Evolutionary conservation across 163 green algal genomes (phyloP), one percentile per base, ranked within the genome.

Genomic region (Dunaliella salina): DNA sequence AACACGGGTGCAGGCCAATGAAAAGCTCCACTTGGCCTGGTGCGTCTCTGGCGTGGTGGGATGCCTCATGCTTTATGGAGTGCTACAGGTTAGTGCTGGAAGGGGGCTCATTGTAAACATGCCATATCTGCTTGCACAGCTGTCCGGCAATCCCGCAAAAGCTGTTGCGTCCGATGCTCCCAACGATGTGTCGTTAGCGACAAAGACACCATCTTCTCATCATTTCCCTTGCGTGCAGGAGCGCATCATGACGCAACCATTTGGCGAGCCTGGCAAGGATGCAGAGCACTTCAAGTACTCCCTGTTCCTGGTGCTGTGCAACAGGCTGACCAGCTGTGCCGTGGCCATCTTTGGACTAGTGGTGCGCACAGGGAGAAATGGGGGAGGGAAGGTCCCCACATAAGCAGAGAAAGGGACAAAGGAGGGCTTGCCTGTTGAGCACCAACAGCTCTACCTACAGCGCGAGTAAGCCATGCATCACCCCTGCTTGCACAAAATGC

Each of bases 271-370:
- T 45, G 92, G 88, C 5, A 89, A 92, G 12, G 63, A 57, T 45
- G 86, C 78, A 33, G 94, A 95, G 85, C 87, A 88, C 1, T 99
- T 98, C 89, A 96, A 93, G 34, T 97, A 93, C 89, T 96, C 93
- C 0, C 90, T 99, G 8, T 97, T 99, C 84, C 88, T 99, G 50
- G 97, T 99, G 57, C 92, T 99, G 17, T 96, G 92, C 91, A 99
- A 99, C 90, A 94, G 97, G 15, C 82, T 97, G 11, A 89, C 97
- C 46, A 96, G 93, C 0, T 96, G 90, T 84, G 80, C 87, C 4
- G 87, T 91, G 0, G 90, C 95, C 17, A 92, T 95, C 29, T 63
- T 83, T 32, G 81, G 84, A 33, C 85, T 92, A 3, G 82, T 89
- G 85, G 89, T 92, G 82, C 45, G 85, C 75, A 34, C 15, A 15